Evolutionary conservation across 208 protist species (phyloP).

Genomic region (Novymonas esmeraldas): DNA sequence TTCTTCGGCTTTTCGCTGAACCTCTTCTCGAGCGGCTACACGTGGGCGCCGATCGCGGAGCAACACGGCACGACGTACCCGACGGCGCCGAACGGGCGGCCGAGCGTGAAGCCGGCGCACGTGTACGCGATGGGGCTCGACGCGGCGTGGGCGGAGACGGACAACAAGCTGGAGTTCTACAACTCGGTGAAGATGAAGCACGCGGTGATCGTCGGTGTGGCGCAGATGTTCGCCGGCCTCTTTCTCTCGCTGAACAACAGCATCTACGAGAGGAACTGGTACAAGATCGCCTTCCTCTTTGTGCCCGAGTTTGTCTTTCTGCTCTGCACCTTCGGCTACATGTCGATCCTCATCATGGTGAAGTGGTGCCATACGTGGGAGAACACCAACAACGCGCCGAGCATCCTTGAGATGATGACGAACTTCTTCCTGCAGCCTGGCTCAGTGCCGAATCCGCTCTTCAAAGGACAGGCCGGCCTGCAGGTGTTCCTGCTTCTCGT

Average conservation of each 20-base stretch:
- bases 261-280: constrained; percentile 87
- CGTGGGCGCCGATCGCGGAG: constrained; percentile 43
- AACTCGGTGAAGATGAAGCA: constrained; percentile 99
- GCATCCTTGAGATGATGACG: constrained; percentile 92
- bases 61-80: constrained; percentile 38
- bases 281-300: constrained; percentile 92
- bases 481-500: constrained; percentile 87
- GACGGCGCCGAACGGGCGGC: constrained; percentile 35
- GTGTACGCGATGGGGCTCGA: constrained; percentile 85
- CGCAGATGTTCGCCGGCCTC: constrained; percentile 97
- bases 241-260: constrained; percentile 91
- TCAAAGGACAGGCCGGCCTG: constrained; percentile 73
- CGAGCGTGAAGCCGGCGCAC: constrained; percentile 51
- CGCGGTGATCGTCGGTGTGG: constrained; percentile 96
- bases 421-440: constrained; percentile 93
- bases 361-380: constrained; percentile 96
- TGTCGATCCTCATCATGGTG: constrained; percentile 96
- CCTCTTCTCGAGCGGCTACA: constrained; percentile 84
- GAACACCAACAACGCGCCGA: constrained; percentile 85
- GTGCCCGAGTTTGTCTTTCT: constrained; percentile 98
- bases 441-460: constrained; percentile 72
- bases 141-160: constrained; percentile 87
- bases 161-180: constrained; percentile 97
- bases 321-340: constrained; percentile 95
- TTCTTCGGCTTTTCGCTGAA: constrained; percentile 91